Evolutionary conservation across 305 asterid genomes (phyloP).

Genomic region (Plantago lanceolata): DNA sequence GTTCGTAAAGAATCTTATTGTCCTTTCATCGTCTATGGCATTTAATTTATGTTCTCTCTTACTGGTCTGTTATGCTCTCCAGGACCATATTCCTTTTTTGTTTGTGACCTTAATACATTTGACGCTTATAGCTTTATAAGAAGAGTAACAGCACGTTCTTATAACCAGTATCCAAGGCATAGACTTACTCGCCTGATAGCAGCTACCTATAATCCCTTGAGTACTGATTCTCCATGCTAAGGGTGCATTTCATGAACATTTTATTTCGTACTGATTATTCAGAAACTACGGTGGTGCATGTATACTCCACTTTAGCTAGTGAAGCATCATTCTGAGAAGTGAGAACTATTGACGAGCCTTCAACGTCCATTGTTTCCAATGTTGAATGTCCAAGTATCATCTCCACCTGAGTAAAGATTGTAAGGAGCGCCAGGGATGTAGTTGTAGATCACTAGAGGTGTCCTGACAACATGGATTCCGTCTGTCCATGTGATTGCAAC

Average conservation of each 20-base stretch:
- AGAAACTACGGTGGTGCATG: too few species aligned
- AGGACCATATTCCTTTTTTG: too few species aligned
- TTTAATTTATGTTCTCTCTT: too few species aligned
- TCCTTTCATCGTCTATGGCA: too few species aligned
- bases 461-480: slow-evolving; percentile 34
- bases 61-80: too few species aligned
- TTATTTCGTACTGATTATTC: too few species aligned
- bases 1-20: too few species aligned
- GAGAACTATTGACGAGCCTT: slow-evolving; percentile 4
- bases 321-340: neutral
- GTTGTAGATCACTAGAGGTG: slow-evolving; percentile 47
- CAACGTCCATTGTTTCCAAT: slow-evolving; percentile 14
- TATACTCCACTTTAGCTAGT: neutral
- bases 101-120: too few species aligned
- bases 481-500: slow-evolving; percentile 37
- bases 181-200: slow-evolving; percentile 1
- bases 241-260: too few species aligned
- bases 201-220: too few species aligned
- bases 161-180: slow-evolving; percentile 3
- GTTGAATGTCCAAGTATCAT: slow-evolving; percentile 17
- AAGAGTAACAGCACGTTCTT: slow-evolving; percentile 14
- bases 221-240: too few species aligned
- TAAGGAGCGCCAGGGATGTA: slow-evolving; percentile 51
- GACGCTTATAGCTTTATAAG: too few species aligned
- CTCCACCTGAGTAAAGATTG: slow-evolving; percentile 18